Conservation (phyloP, 2,329 filamentous ascomycete species). For the Diaporthe helianthi region DNA sequence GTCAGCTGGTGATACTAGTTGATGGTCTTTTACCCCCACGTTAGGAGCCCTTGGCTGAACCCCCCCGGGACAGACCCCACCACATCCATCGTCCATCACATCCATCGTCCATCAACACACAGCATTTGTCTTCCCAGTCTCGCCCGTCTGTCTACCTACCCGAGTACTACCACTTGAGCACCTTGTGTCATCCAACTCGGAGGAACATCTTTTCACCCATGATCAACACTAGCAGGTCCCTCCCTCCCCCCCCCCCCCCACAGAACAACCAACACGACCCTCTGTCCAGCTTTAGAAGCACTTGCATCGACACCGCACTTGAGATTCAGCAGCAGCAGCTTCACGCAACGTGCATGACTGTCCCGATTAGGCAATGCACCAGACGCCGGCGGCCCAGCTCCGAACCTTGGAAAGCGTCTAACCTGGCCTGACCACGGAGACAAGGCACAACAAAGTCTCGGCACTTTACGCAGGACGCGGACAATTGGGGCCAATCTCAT, state of each 20-base stretch:
- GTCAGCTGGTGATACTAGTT: slow-evolving; percentile 21
- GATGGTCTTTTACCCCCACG: slow-evolving; percentile 32
- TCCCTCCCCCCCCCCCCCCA: too few species aligned
- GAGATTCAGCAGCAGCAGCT: not conserved
- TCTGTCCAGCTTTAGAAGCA: not conserved
- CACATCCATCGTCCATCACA: too few species aligned
- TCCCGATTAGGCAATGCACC: slow-evolving; percentile 32
- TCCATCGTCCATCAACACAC: slow-evolving; percentile 9
- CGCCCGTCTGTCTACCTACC: not conserved
- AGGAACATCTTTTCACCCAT: not conserved
- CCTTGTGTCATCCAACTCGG: not conserved
- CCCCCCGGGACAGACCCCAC: not conserved
- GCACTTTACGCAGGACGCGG: slow-evolving; percentile 24
- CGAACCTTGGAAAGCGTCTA: slow-evolving; percentile 30
- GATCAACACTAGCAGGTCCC: slow-evolving; percentile 4
- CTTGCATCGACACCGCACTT: not conserved
- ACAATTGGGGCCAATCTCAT: slow-evolving; percentile 13
- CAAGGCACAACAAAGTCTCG: slow-evolving; percentile 21
- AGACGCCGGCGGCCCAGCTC: slow-evolving; percentile 32
- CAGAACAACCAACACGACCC: not conserved
- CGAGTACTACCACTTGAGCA: not conserved
- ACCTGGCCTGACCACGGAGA: slow-evolving; percentile 1
- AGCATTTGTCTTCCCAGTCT: slow-evolving; percentile 3
- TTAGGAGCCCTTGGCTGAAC: not conserved
- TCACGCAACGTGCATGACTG: slow-evolving; percentile 1